Conservation (phyloP, 257 asterid species). For the Rauvolfia tetraphylla region DNA sequence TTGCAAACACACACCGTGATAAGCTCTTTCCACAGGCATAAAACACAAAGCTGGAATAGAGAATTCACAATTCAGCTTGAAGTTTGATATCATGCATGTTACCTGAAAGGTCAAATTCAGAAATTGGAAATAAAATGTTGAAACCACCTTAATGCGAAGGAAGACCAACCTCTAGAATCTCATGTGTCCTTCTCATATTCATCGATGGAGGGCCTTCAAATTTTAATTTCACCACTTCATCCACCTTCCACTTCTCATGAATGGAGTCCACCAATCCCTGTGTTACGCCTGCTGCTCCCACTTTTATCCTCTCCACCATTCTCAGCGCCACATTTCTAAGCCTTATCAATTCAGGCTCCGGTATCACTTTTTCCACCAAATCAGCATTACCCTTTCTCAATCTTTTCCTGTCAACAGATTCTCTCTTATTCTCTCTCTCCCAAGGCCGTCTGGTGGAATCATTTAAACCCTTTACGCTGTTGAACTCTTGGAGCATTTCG, state of each 20-base stretch:
- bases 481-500: slow-evolving; percentile 12
- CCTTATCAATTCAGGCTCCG: slow-evolving; percentile 77
- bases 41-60: not conserved
- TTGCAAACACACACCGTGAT: too few relatives aligned
- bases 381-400: slow-evolving; percentile 37
- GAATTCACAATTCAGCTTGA: not conserved
- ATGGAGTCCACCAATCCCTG: slow-evolving; percentile 63
- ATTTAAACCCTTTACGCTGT: slow-evolving; percentile 8
- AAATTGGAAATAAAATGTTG: not conserved
- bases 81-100: not conserved
- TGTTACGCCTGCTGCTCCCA: slow-evolving; percentile 77
- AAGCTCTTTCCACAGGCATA: not conserved
- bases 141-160: not conserved
- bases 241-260: slow-evolving; percentile 70
- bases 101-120: not conserved
- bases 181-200: slow-evolving; percentile 85
- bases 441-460: slow-evolving; percentile 48
- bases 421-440: slow-evolving; percentile 38
- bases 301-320: slow-evolving; percentile 77
- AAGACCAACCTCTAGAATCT: slow-evolving; percentile 71
- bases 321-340: slow-evolving; percentile 69
- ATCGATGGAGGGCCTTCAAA: slow-evolving; percentile 76
- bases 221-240: slow-evolving; percentile 79
- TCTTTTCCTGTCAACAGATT: slow-evolving; percentile 27
- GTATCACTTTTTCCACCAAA: slow-evolving; percentile 65